Base-by-base conservation (phyloP, 202 grass and related monocot genomes). In the Eragrostis tef region DNA sequence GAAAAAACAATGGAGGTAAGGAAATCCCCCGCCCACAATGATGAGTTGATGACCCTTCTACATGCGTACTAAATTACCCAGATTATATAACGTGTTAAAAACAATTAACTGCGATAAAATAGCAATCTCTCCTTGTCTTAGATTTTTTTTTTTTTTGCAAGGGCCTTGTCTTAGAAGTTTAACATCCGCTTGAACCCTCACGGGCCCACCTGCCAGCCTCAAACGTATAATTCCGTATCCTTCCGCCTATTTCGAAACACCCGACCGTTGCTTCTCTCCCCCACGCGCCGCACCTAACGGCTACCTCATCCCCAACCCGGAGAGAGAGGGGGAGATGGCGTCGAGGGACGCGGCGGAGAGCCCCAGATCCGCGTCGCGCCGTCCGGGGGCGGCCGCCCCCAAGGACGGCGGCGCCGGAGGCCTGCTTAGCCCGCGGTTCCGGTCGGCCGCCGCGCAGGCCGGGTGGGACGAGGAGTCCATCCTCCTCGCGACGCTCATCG, bases 381-480 rank as follows among this genome's bases (percentile, higher is more conserved):
- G 81, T 16, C 13, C 16, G 24, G 70, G 19, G 22, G 65, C 57
- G 20, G 15, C 60, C 41, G 79, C 49, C 27, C 16, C 70, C 64
- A 89, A 93, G 86, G 87, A 87, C 29, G 83, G 87, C 19, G 47
- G 86, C 2, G 73, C 83, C 6, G 47, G 80, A 0, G 54, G 67
- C 43, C 60, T 94, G 9, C 84, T 98, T 69, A 94, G 92, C 59
- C 95, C 92, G 0, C 88, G 92, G 2, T 98, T 98, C 87, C 89
- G 90, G 1, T 94, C 92, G 6, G 95, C 90, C 1, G 95, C 92
- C 41, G 95, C 78, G 57, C 46, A 91, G 29, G 95, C 92, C 22
- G 92, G 95, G 49, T 98, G 95, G 95, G 95, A 98, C 77, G 92
- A 98, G 85, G 95, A 94, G 71, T 88, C 95, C 31, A 62, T 97